Conservation (phyloP, 331 rosid species). For the Dryas integrifolia region DNA sequence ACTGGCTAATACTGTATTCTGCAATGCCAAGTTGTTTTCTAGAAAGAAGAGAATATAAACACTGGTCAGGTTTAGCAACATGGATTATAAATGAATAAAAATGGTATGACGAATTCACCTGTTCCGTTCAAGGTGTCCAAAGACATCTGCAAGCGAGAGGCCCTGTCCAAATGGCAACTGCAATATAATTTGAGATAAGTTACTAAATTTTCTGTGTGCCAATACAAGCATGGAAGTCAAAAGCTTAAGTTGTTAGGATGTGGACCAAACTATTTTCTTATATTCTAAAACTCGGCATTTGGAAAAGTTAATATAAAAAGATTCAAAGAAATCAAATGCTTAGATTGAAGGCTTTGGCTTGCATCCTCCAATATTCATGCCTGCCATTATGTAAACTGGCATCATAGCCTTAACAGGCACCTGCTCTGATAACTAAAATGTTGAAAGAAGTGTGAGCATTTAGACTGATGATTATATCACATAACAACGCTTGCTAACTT, state of each 20-base stretch:
- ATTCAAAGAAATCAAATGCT: too few relatives aligned
- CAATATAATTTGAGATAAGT: constrained; percentile 26
- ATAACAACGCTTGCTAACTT: too few relatives aligned
- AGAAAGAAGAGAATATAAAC: constrained; percentile 28
- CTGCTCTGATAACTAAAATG: too few relatives aligned
- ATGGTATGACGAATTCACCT: constrained; percentile 43
- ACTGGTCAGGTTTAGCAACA: constrained; percentile 20
- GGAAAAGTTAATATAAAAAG: too few relatives aligned
- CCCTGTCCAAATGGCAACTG: constrained; percentile 70
- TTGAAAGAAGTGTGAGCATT: too few relatives aligned
- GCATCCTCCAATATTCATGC: too few relatives aligned
- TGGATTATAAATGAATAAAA: constrained; percentile 6
- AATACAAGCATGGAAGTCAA: background rate
- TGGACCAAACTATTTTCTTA: too few relatives aligned
- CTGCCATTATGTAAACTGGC: too few relatives aligned
- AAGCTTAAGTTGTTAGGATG: too few relatives aligned
- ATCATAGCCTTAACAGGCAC: too few relatives aligned
- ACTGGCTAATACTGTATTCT: constrained; percentile 91
- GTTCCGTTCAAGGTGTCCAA: constrained; percentile 76
- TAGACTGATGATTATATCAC: too few relatives aligned
- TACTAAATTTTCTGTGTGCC: constrained; percentile 13
- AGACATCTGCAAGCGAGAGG: constrained; percentile 80
- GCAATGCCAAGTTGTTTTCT: constrained; percentile 71
- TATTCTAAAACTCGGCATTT: background rate
- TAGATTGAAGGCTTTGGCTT: too few relatives aligned